phyloP scores from a whole-genome alignment of 108 stramenopile species.

The Conticribra weissflogii region DNA sequence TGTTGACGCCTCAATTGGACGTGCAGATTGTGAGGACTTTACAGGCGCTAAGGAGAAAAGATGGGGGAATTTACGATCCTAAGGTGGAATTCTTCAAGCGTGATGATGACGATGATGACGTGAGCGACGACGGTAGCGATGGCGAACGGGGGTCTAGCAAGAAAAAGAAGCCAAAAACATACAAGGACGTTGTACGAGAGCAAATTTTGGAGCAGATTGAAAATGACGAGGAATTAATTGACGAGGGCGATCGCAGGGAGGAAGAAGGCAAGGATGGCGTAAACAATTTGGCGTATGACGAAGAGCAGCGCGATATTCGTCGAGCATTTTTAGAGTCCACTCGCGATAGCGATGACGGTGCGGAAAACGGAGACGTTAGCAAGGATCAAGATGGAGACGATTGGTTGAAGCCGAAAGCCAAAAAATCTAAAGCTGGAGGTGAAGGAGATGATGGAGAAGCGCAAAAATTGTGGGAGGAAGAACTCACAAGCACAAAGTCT shows the following conservation, averaged over 20 bases:
- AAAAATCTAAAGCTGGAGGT: neutral
- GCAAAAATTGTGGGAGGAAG: constrained; percentile 68
- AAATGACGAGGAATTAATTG: constrained; percentile 16
- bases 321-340: constrained; percentile 79
- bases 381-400: constrained; percentile 23
- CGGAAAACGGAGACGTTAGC: constrained; percentile 26
- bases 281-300: constrained; percentile 86
- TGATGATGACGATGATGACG: constrained; percentile 33
- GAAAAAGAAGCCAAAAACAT: constrained; percentile 48
- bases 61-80: constrained; percentile 76
- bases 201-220: constrained; percentile 92
- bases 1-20: constrained; percentile 74
- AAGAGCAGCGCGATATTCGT: constrained; percentile 87
- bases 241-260: constrained; percentile 4
- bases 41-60: constrained; percentile 75
- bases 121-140: constrained; percentile 23
- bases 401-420: constrained; percentile 47
- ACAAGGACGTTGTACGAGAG: constrained; percentile 96
- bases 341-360: constrained; percentile 46
- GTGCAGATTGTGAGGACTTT: constrained; percentile 79
- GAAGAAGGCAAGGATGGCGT: neutral
- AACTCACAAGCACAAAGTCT: constrained; percentile 56
- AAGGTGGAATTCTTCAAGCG: constrained; percentile 64
- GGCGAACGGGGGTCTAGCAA: constrained; percentile 17
- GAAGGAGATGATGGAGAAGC: constrained; percentile 56